Percentiles rank a stretch among this genome's conserved stretches.
These are phyloP conservation scores for Colletotrichum lindemuthianum DNA, from an alignment of 2,329 filamentous ascomycete species.

Conservation along the genomic window DNA sequence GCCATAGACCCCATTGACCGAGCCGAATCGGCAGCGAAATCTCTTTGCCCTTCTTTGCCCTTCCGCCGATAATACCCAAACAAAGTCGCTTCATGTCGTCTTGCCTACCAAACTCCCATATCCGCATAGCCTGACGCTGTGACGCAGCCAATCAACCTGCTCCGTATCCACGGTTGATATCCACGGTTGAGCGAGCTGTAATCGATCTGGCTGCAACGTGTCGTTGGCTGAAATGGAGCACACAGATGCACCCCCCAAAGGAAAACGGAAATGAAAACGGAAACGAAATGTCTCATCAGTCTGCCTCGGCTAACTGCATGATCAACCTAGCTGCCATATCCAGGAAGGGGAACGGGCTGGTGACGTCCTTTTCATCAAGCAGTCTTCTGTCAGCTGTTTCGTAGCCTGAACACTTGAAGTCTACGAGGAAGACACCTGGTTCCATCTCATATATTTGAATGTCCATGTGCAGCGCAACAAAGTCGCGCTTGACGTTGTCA, in stretches of 20 bases:
- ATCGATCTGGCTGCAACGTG: conserved; percentile 15
- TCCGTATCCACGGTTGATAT: conserved; percentile 24
- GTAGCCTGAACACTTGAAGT: conserved; percentile 98
- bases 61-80: conserved; percentile 12
- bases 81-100: conserved; percentile 12
- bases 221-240: conserved; percentile 21
- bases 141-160: conserved; percentile 18
- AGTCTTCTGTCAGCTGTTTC: conserved; percentile 80
- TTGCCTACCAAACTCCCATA: conserved; percentile 29
- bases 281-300: conserved; percentile 51
- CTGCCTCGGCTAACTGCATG: conserved; percentile 88
- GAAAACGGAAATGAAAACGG: conserved; percentile 12
- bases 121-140: conserved; percentile 26
- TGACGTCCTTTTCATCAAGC: conserved; percentile 92
- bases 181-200: conserved; percentile 25
- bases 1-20: neutral
- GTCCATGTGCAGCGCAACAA: conserved; percentile 92
- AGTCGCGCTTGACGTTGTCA: conserved; percentile 63
- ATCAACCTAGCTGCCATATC: conserved; percentile 93
- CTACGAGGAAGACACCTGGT: conserved; percentile 90
- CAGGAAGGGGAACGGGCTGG: conserved; percentile 93
- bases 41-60: conserved; percentile 7
- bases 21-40: conserved; percentile 4
- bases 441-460: conserved; percentile 98
- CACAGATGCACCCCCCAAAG: conserved; percentile 5